Evolutionary conservation across 2,329 filamentous ascomycete species (phyloP).

Genomic region (Arthrobotrys megalospora): DNA sequence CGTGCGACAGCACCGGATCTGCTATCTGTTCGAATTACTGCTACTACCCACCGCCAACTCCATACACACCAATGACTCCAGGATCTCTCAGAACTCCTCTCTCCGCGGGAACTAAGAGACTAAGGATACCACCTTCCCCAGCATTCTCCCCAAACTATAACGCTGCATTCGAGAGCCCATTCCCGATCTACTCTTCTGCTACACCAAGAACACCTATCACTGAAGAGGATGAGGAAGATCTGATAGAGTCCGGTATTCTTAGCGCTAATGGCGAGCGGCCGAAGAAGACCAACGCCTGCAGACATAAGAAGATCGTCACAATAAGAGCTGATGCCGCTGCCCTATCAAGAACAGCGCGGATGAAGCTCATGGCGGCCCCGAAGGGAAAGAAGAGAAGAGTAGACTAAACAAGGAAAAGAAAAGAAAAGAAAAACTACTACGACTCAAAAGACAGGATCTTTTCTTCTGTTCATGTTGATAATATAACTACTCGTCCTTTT

Average conservation of each 20-base stretch:
- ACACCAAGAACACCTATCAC: conserved; percentile 81
- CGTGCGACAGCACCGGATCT: conserved; percentile 73
- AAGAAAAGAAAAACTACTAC: conserved; percentile 41
- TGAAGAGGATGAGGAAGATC: conserved; percentile 76
- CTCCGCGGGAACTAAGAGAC: conserved; percentile 71
- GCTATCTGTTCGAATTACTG: conserved; percentile 71
- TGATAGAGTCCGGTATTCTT: conserved; percentile 66
- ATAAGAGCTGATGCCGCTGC: conserved; percentile 93
- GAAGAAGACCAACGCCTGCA: conserved; percentile 75
- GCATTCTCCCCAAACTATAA: conserved; percentile 72
- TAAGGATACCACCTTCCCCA: conserved; percentile 84
- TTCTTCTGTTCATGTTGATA: conserved; percentile 61
- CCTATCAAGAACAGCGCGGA: conserved; percentile 82
- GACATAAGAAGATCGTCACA: conserved; percentile 74
- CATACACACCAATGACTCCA: conserved; percentile 73
- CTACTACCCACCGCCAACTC: conserved; percentile 73
- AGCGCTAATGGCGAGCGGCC: conserved; percentile 69
- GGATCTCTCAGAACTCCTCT: conserved; percentile 75
- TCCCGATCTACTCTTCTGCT: conserved; percentile 73
- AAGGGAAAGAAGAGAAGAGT: conserved; percentile 92
- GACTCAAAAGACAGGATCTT: conserved; percentile 52
- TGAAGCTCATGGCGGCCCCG: conserved; percentile 86
- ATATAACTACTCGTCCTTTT: conserved; percentile 46
- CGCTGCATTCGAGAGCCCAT: conserved; percentile 74
- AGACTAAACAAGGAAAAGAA: conserved; percentile 67